phyloP scores from a whole-genome alignment of 768 basidiomycete species.

The Neoboletus magnificus region DNA sequence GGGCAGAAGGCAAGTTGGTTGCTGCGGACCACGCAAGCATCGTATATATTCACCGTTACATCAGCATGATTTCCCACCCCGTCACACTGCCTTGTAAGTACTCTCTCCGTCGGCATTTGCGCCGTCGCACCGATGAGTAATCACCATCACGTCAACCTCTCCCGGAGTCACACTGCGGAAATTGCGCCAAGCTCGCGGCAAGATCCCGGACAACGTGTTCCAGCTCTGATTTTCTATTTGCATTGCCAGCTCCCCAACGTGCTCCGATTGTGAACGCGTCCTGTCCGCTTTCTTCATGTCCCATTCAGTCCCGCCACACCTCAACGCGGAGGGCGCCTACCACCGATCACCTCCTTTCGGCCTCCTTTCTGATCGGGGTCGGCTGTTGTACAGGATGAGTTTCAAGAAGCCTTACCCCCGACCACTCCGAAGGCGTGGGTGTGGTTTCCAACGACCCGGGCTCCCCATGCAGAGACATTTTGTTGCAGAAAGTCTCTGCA shows the following conservation, averaged over 20 bases:
- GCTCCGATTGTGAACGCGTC: not conserved
- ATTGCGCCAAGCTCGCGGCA: not conserved
- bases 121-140: constrained; percentile 7
- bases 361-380: constrained; percentile 25
- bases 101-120: constrained; percentile 14
- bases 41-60: constrained; percentile 36
- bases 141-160: constrained; percentile 17
- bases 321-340: constrained; percentile 18
- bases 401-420: constrained; percentile 1
- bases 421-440: constrained; percentile 4
- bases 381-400: not conserved
- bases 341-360: constrained; percentile 20
- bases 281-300: constrained; percentile 1
- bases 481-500: not conserved
- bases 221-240: not conserved
- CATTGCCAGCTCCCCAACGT: not conserved
- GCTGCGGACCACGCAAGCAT: constrained; percentile 35
- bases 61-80: constrained; percentile 31
- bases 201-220: not conserved
- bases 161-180: constrained; percentile 15
- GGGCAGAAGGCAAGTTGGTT: constrained; percentile 10
- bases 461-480: not conserved
- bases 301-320: not conserved
- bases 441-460: not conserved
- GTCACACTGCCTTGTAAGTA: constrained; percentile 23